phyloP scores from a whole-genome alignment of 805 yeast genomes.

The Cyberlindnera nakhonratchasimensis region DNA sequence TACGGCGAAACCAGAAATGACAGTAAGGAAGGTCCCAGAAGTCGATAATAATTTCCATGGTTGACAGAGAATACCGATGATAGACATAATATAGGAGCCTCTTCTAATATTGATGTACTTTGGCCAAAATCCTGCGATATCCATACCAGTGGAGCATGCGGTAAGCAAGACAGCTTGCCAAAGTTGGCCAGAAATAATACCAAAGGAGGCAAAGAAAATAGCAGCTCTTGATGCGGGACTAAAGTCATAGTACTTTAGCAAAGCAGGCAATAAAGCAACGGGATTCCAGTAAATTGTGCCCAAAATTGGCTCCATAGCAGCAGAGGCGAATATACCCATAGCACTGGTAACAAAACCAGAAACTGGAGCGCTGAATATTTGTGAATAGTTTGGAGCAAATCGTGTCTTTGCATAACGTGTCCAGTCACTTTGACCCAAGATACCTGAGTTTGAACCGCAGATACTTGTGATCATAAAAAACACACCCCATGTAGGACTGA shows the following conservation, averaged over 20 bases:
- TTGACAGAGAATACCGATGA: conserved; percentile 33
- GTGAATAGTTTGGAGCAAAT: conserved; percentile 27
- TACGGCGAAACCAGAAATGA: conserved; percentile 26
- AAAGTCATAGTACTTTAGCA: conserved; percentile 22
- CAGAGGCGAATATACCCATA: conserved; percentile 31
- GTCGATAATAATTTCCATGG: conserved; percentile 35
- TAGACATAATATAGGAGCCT: conserved; percentile 33
- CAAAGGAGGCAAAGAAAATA: conserved; percentile 29
- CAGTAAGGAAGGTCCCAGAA: conserved; percentile 22
- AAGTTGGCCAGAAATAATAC: conserved; percentile 31
- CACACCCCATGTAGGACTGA: conserved; percentile 30
- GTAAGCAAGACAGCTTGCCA: conserved; percentile 31
- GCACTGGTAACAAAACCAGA: conserved; percentile 31
- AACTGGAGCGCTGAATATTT: conserved; percentile 27
- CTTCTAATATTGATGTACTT: conserved; percentile 32
- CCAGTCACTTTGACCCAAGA: conserved; percentile 34
- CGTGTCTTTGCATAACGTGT: conserved; percentile 30
- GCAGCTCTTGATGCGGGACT: conserved; percentile 30
- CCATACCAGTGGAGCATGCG: conserved; percentile 26
- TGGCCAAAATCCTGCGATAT: conserved; percentile 26
- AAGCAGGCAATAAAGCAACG: conserved; percentile 19
- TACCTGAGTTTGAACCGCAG: conserved; percentile 30
- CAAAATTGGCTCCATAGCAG: conserved; percentile 29
- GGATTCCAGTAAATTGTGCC: conserved; percentile 32
- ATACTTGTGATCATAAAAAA: conserved; percentile 19